Base-by-base conservation (phyloP, 2,329 filamentous ascomycete species). In the Colletotrichum scovillei region DNA sequence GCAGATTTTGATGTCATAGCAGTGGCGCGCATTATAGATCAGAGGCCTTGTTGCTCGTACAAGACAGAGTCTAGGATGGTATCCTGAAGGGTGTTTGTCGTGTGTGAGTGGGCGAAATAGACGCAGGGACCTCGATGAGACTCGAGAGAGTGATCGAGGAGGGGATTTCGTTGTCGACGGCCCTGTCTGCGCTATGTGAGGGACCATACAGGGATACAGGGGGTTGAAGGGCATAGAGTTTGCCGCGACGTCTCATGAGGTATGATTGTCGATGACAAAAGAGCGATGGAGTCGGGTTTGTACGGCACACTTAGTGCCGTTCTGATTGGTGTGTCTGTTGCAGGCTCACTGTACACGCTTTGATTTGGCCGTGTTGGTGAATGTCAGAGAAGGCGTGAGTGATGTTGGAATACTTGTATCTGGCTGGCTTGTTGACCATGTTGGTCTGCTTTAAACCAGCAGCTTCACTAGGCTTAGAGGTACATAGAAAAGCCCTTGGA, bases 171-270 rank as follows among this genome's bases (percentile, higher is more conserved):
- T 35, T 5, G 46, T 12, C 42, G 42, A 32, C 24, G 49, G n/a
- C 11, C 19, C 28, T n/a, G n/a, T 35, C 65, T 30, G 16, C 46
- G 16, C n/a, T 28, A 16, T 52, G 28, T 35, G 49, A 12, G 59
- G 22, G 19, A 19, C 14, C n/a, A 9, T 14, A 12, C 70, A 62
- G 12, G 70, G 60, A 56, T 73, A 12, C 28, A 56, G 62, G 66
- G 69, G 52, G 59, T 57, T 24, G 14, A 19, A 6, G 22, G 30
- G 30, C 60, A 62, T 56, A 65, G 55, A 65, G 60, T 62, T 70
- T 24, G 46, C 66, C 49, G 70, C 67, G 67, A 73, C 70, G 70
- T 73, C 70, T 73, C 70, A 70, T 42, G 55, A 69, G 66, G 70
- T 65, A 62, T 69, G 46, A 57, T 73, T 65, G 67, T 38, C 60